Evolutionary conservation across 1,284 basidiomycete genomes (phyloP).

Genomic region (Cerioporus squamosus): DNA sequence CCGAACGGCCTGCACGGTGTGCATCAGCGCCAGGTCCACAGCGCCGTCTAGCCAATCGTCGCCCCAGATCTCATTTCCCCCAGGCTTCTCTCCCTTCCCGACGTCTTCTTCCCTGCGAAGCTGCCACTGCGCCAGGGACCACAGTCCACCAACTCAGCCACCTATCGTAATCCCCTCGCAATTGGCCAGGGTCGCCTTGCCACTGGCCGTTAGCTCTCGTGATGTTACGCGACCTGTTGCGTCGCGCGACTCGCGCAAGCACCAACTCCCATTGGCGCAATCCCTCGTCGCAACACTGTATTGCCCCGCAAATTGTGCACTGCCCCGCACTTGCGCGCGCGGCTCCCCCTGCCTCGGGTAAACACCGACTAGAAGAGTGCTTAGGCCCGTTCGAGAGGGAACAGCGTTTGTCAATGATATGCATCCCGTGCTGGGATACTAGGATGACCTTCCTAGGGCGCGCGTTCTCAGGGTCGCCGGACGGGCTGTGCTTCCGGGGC

Average conservation of each 20-base stretch:
- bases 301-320: no score
- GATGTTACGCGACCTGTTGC: no score
- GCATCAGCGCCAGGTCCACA: conserved; percentile 4
- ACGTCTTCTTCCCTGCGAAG: background rate
- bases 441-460: background rate
- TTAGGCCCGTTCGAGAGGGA: conserved; percentile 14
- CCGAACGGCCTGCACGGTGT: background rate
- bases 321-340: background rate
- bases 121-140: background rate
- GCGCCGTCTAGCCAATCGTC: conserved; percentile 7
- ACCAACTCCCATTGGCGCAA: no score
- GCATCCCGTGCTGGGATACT: background rate
- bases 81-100: background rate
- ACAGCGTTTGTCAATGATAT: conserved; percentile 22
- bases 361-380: background rate
- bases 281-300: no score
- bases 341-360: background rate
- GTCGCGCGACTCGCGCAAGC: no score
- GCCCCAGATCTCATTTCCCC: conserved; percentile 19
- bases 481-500: background rate
- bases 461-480: background rate
- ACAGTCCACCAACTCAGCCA: no score
- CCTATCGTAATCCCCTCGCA: no score
- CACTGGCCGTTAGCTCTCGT: no score
- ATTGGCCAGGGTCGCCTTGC: no score